Percentiles rank a stretch among this genome's conserved stretches.
These are phyloP conservation scores for Tetrahymena thermophila DNA, from an alignment of 73 alveolate species.

Conservation along the genomic window DNA sequence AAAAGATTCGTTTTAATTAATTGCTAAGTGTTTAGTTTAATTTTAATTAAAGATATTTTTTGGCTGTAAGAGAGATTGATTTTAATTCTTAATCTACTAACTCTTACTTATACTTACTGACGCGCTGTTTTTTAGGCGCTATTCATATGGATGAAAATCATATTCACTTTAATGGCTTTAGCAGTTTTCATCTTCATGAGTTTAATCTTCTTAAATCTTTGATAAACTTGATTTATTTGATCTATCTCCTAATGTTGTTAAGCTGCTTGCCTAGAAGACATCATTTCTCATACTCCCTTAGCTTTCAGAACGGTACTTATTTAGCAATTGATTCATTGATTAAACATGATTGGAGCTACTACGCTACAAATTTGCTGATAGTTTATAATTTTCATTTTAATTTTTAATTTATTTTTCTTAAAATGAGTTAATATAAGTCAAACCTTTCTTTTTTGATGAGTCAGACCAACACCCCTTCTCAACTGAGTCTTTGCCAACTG, in stretches of 20 bases:
- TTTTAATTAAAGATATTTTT: background rate
- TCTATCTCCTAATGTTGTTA: background rate
- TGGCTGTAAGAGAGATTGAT: background rate
- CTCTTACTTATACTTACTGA: background rate
- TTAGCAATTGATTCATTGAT: background rate
- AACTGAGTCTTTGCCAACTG: background rate
- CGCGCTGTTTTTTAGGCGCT: slow-evolving; percentile 4
- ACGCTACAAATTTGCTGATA: background rate
- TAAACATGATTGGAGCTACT: background rate
- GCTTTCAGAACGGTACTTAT: background rate
- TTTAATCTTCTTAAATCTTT: background rate
- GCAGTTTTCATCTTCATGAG: background rate
- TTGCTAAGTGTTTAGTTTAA: background rate
- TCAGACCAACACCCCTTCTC: background rate
- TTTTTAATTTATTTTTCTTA: background rate
- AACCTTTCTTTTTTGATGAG: background rate
- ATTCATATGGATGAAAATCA: background rate
- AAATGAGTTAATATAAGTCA: background rate
- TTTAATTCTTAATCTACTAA: background rate
- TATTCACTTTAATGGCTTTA: background rate
- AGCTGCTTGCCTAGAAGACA: background rate
- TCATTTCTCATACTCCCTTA: background rate
- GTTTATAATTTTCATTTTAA: background rate
- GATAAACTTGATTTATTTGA: background rate
- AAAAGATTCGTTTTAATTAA: background rate